These are phyloP conservation scores for Penicillium cataractarum DNA, from an alignment of 495 filamentous ascomycete genomes.

Conservation along the genomic window DNA sequence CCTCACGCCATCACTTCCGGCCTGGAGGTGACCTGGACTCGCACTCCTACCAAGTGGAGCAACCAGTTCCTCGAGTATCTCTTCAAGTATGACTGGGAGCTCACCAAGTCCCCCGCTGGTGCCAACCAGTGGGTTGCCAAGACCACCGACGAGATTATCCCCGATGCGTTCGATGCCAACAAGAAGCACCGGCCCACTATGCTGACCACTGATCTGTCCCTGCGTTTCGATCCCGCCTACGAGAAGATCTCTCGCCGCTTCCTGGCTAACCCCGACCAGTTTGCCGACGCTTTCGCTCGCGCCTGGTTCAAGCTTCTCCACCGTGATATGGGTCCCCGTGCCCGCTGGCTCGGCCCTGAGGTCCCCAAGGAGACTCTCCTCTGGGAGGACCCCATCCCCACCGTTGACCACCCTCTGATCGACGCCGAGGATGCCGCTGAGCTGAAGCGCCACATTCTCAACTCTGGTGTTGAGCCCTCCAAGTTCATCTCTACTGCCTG, in stretches of 20 bases:
- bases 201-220: conserved; percentile 71
- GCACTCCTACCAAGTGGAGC: conserved; percentile 69
- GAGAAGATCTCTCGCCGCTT: conserved; percentile 73
- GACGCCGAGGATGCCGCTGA: conserved; percentile 59
- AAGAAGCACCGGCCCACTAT: conserved; percentile 69
- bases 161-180: conserved; percentile 64
- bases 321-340: conserved; percentile 70
- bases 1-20: conserved; percentile 71
- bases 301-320: conserved; percentile 82
- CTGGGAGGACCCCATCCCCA: conserved; percentile 70
- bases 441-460: conserved; percentile 67
- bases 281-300: conserved; percentile 65
- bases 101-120: conserved; percentile 71
- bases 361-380: conserved; percentile 61
- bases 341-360: conserved; percentile 71
- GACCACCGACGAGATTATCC: conserved; percentile 63
- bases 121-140: conserved; percentile 76
- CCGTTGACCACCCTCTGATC: conserved; percentile 56
- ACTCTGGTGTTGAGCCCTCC: conserved; percentile 54
- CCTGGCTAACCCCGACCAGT: conserved; percentile 64
- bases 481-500: conserved; percentile 65
- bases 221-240: conserved; percentile 68
- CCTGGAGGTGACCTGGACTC: conserved; percentile 75
- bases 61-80: conserved; percentile 70
- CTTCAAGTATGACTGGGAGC: conserved; percentile 77